Percentiles rank a stretch among this genome's conserved stretches.
phyloP scores from a whole-genome alignment of 768 basidiomycete species.

The Mycena floridula region DNA sequence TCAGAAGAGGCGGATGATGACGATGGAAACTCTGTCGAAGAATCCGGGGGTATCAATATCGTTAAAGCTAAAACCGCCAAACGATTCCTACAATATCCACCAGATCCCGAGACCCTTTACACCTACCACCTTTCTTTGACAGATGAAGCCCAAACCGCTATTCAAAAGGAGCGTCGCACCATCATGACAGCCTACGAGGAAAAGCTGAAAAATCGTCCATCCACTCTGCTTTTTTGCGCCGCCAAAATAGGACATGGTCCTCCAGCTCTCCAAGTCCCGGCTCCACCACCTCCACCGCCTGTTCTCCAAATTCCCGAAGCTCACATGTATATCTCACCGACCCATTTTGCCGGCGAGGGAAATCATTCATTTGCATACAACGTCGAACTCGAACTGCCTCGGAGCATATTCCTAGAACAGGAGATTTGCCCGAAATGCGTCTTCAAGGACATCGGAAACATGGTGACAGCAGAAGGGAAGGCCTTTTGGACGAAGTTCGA shows the following conservation, averaged over 20 bases:
- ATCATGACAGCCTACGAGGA: background rate
- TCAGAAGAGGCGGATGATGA: background rate
- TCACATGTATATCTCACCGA: conserved; percentile 43
- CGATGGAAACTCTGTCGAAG: background rate
- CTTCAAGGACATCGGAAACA: conserved; percentile 18
- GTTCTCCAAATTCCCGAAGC: conserved; percentile 23
- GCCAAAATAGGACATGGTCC: conserved; percentile 15
- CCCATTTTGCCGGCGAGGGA: conserved; percentile 31
- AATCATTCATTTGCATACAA: conserved; percentile 48
- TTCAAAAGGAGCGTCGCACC: background rate
- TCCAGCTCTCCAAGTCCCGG: conserved; percentile 13
- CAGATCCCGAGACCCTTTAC: background rate
- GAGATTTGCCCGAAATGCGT: conserved; percentile 34
- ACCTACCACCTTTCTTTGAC: background rate
- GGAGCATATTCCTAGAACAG: conserved; percentile 26
- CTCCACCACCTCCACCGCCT: conserved; percentile 13
- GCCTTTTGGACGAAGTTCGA: conserved; percentile 6
- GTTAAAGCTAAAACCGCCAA: background rate
- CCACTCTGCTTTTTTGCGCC: background rate
- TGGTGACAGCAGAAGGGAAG: background rate
- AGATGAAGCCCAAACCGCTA: background rate
- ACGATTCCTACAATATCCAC: background rate
- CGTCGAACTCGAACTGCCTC: conserved; percentile 48
- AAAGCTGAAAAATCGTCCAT: background rate
- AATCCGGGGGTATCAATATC: background rate